Evolutionary conservation across 805 yeast species (phyloP).

Genomic region (Saturnispora saitoi): DNA sequence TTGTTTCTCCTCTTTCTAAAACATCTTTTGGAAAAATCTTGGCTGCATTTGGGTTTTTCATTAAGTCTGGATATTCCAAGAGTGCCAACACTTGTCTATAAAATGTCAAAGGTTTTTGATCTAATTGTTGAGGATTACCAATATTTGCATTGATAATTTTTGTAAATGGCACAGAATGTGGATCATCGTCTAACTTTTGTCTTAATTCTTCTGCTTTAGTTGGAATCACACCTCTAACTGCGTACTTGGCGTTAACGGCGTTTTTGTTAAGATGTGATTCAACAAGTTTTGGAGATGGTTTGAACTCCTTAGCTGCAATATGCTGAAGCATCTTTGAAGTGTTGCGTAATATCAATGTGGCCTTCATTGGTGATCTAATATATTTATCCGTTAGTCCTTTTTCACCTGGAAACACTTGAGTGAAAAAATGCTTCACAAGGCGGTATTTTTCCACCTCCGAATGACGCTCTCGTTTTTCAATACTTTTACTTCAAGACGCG

Average conservation of each 20-base stretch:
- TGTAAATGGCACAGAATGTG: conserved; percentile 64
- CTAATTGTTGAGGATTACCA: conserved; percentile 96
- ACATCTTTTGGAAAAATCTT: conserved; percentile 56
- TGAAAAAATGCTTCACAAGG: too few relatives aligned
- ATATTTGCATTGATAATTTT: conserved; percentile 84
- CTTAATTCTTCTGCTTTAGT: conserved; percentile 81
- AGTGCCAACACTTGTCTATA: conserved; percentile 84
- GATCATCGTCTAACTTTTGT: conserved; percentile 42
- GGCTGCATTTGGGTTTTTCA: conserved; percentile 30
- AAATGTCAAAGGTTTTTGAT: conserved; percentile 91
- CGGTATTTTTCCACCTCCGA: too few relatives aligned
- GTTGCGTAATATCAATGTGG: conserved; percentile 5
- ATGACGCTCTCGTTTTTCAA: too few relatives aligned
- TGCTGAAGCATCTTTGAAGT: conserved; percentile 5
- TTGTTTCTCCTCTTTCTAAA: conserved; percentile 52
- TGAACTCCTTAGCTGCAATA: conserved; percentile 15
- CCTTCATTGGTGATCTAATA: neutral
- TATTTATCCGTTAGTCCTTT: neutral
- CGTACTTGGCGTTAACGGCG: conserved; percentile 83
- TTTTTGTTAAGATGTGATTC: conserved; percentile 56
- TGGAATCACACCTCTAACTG: conserved; percentile 94
- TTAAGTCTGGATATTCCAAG: conserved; percentile 73
- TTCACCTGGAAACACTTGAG: neutral
- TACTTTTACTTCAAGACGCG: too few relatives aligned
- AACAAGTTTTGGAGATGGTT: conserved; percentile 30